Evolutionary conservation across 2,329 filamentous ascomycete species (phyloP), one percentile per base, ranked within the genome.

Genomic region (Fusarium sp.): DNA sequence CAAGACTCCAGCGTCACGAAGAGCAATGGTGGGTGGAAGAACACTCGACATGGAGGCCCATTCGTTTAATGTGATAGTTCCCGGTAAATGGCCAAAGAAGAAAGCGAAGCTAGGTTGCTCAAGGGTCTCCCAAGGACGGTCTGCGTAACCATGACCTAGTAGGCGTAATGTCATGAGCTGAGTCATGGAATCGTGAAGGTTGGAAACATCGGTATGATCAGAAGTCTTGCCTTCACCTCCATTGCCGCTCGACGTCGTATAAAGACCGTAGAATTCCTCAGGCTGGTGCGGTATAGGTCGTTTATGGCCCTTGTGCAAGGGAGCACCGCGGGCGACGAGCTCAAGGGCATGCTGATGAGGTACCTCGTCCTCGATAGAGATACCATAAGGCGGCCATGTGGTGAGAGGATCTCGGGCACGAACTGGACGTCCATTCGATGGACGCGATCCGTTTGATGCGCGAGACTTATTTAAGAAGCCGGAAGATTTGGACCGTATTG

Each of bases 31-130:
- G 4, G 88, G 85, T 21, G 87, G 86, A 8, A 86, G 76, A 31
- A 79, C 83, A 58, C 89, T 90, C 20, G 85, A 87, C 66, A 86
- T 82, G 57, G 86, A 84, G 15, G 87, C 86, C 86, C 90, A 93
- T 66, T 89, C 87, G 71, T 92, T 93, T 50, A 94, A 80, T 1
- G 91, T 93, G 52, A 92, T 86, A 2, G 91, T 93, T 8, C 92
- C 92, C 0, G 91, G 88, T 23, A 87, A 83, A 49, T 82, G 81
- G 15, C 92, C 92, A 77, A 88, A 91, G 68, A 85, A 87, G 75
- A 91, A 92, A 1, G 88, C 84, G 77, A 89, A 89, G 75, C 90
- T 92, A 7, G 92, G 92, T 73, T 93, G 91, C 75, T 94, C 92
- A 26, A 93, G 82, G 3, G 91, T 90, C 66, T 91, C 87, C 91